Percentiles rank a stretch among this genome's conserved stretches.
Evolutionary conservation across 345 rosid species (phyloP).

Genomic region (Corchorus olitorius): DNA sequence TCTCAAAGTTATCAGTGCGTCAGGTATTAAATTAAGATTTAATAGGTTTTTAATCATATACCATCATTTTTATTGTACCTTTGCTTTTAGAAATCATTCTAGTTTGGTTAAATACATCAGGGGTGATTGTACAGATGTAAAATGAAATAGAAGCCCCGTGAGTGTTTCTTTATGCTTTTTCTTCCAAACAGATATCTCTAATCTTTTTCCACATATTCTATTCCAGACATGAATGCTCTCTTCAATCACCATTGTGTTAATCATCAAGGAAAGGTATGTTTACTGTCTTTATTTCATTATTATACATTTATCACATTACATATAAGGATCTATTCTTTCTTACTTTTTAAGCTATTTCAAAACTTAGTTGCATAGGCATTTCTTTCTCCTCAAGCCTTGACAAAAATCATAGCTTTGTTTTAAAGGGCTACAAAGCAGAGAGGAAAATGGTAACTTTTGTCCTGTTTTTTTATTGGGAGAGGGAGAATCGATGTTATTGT

Average conservation of each 20-base stretch:
- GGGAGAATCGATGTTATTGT: not conserved
- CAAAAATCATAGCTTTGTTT: not conserved
- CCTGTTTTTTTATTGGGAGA: not conserved
- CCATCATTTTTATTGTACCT: not conserved
- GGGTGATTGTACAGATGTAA: not conserved
- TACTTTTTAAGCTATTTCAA: not conserved
- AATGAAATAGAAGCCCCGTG: slow-evolving; percentile 2
- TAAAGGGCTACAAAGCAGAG: not conserved
- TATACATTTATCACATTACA: slow-evolving; percentile 4
- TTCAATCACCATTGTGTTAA: slow-evolving; percentile 69
- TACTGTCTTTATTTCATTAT: slow-evolving; percentile 4
- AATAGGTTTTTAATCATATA: not conserved
- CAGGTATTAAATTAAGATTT: not conserved
- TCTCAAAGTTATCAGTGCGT: not conserved
- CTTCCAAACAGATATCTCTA: slow-evolving; percentile 17
- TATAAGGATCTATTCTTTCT: not conserved
- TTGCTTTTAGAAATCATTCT: not conserved
- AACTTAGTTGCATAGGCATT: not conserved
- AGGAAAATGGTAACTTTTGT: not conserved
- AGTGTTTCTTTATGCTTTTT: slow-evolving; percentile 5
- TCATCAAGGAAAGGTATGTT: slow-evolving; percentile 81
- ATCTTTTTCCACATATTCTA: slow-evolving; percentile 16
- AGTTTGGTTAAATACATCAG: not conserved
- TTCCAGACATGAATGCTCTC: slow-evolving; percentile 78
- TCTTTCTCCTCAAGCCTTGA: not conserved